Conservation (phyloP, 805 yeast species). For the Schwanniomyces sp. region DNA sequence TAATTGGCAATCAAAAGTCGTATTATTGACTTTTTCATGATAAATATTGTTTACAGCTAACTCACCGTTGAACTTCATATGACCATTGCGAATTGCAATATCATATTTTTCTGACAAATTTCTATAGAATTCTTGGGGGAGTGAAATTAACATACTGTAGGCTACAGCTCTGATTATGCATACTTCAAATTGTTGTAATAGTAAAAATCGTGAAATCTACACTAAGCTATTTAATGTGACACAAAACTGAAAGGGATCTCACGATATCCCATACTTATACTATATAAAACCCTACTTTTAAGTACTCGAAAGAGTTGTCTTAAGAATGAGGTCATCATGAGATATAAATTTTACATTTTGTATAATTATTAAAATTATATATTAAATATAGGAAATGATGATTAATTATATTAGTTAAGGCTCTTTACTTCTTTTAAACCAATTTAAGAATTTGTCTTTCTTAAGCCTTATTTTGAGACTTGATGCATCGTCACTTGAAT, state of each 20-base stretch:
- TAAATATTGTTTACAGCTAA: conserved; percentile 31
- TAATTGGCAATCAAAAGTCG: conserved; percentile 22
- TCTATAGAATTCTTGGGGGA: conserved; percentile 41
- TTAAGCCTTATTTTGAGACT: conserved; percentile 13
- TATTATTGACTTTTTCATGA: conserved; percentile 15
- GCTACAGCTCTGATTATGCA: neutral
- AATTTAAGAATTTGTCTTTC: conserved; percentile 18
- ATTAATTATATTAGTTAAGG: neutral
- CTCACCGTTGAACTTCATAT: conserved; percentile 54
- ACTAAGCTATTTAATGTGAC: no score
- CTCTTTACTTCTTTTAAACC: conserved; percentile 20
- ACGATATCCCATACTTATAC: no score
- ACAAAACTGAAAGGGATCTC: no score
- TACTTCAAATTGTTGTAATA: neutral
- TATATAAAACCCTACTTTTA: no score
- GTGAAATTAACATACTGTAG: conserved; percentile 15
- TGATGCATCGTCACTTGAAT: conserved; percentile 4
- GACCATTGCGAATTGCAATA: conserved; percentile 46
- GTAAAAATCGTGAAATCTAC: neutral
- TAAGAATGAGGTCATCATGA: no score
- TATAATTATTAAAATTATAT: neutral
- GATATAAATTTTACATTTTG: no score
- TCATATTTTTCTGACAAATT: conserved; percentile 41
- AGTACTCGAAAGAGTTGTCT: no score
- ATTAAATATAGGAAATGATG: neutral